Evolutionary conservation across 495 filamentous ascomycete genomes (phyloP), one percentile per base, ranked within the genome.

Genomic region (Aspergillus nanangensis): DNA sequence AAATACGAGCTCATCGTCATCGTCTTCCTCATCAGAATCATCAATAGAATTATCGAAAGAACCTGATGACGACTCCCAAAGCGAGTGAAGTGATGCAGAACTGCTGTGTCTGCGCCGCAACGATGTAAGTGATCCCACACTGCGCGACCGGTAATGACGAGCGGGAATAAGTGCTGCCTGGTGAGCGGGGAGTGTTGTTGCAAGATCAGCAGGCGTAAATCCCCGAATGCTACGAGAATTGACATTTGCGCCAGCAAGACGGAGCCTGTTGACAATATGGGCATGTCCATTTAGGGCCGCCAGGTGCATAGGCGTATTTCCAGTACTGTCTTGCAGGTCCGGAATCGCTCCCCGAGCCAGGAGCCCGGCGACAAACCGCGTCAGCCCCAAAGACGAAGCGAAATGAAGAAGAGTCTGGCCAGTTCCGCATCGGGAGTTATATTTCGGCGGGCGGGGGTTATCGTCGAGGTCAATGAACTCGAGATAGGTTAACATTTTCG

Each of bases 341-440:
- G 85, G 80, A 50, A 82, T 84, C 7, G 87, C 88, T n/a, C 88
- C 87, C 51, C 87, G 81, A 11, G 84, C 84, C 13, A 95, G 65
- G 14, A 95, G 79, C 17, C 81, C 87, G n/a, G 87, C 86, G 41
- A 84, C 85, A 50, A 95, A 83, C 13, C 87, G 80, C 37, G 79
- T 77, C 47, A 89, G 75, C 13, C 89, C 88, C 41, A 91, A 63
- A 18, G 84, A 84, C 44, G 81, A 87, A 3, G 87, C 88, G 42
- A 90, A 71, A 63, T 94, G 89, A 50, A 95, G 74, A 72, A 95
- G 84, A 17, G 83, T 87, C 51, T 93, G 87, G 1, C 88, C 88
- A 7, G 78, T 83, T 3, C 74, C 56, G 43, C 76, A 74, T 46
- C 72, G 72, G 20, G 82, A 64, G 49, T 91, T 84, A 48, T 86